phyloP scores from a whole-genome alignment of 306 rosid species.

The Morella rubra region DNA sequence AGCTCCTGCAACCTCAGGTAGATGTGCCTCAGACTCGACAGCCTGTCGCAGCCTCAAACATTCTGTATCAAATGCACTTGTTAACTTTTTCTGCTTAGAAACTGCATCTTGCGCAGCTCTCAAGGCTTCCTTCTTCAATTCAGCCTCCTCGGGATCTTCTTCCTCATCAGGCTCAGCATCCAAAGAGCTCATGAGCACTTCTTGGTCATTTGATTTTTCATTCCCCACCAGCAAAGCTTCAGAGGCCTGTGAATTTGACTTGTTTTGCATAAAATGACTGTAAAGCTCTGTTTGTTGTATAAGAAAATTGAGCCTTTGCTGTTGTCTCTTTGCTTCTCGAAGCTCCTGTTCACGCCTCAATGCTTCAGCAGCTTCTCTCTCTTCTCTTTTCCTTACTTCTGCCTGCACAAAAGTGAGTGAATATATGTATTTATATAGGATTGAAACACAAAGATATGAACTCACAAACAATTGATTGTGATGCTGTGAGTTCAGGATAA shows the following conservation, averaged over 20 bases:
- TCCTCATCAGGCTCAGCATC: constrained; percentile 52
- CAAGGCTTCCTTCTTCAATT: constrained; percentile 86
- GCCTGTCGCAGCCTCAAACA: constrained; percentile 77
- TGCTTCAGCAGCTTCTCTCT: constrained; percentile 97
- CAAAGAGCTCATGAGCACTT: constrained; percentile 40
- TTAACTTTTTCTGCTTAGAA: constrained; percentile 79
- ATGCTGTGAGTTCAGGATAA: not conserved
- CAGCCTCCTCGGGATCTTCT: constrained; percentile 90
- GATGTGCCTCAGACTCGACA: constrained; percentile 63
- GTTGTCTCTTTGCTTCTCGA: constrained; percentile 98
- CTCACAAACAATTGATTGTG: too few species aligned
- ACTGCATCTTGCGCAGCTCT: constrained; percentile 99
- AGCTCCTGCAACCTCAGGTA: constrained; percentile 90
- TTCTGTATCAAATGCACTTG: constrained; percentile 83
- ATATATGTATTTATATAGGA: not conserved
- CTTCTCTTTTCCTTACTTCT: constrained; percentile 91
- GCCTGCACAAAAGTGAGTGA: constrained; percentile 47
- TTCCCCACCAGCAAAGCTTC: constrained; percentile 55
- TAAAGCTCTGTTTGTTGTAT: constrained; percentile 97
- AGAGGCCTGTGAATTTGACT: constrained; percentile 66
- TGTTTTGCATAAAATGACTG: constrained; percentile 99
- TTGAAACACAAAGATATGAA: constrained; percentile 3
- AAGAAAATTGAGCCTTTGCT: constrained; percentile 96
- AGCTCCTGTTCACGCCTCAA: constrained; percentile 93
- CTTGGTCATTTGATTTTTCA: constrained; percentile 53